phyloP scores from a whole-genome alignment of 176 grass and related monocot species.

The Zea mays region Zm-B73-REFERENCE-NAM-5.0 NC_050097.1:235470001-235470500 shows the following conservation, averaged over 20 bases:
- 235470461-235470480: constrained; percentile 3
- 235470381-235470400: not conserved
- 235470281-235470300: too few species aligned
- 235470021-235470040: not conserved
- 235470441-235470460: constrained; percentile 1
- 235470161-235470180: not conserved
- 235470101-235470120: not conserved
- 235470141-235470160: not conserved
- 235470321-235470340: too few species aligned
- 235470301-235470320: too few species aligned
- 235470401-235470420: not conserved
- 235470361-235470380: not conserved
- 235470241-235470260: too few species aligned
- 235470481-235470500: not conserved
- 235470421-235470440: not conserved
- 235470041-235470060: not conserved
- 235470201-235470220: not conserved
- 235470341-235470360: too few species aligned
- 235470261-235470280: too few species aligned
- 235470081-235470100: constrained; percentile 13
- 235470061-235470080: constrained; percentile 2
- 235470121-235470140: not conserved
- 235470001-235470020: not conserved
- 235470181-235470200: not conserved
- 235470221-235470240: not conserved